Evolutionary conservation across 805 yeast genomes (phyloP).

Genomic region (Candida sanyiensis): DNA sequence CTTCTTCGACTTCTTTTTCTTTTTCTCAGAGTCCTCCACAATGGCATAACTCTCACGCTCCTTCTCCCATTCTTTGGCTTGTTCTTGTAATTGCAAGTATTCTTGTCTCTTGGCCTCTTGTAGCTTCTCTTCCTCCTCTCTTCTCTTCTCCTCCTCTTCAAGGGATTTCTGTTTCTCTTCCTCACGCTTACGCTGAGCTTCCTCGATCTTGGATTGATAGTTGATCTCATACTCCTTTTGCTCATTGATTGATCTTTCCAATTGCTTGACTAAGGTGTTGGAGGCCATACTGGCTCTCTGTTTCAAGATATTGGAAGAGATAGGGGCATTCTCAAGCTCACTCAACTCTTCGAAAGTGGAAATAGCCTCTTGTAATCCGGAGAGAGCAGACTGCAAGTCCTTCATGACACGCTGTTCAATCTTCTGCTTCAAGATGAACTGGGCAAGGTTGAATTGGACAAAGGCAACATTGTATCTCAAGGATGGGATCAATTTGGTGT

Average conservation of each 20-base stretch:
- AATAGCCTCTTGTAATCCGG: conserved; percentile 60
- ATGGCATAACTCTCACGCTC: conserved; percentile 39
- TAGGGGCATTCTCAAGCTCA: conserved; percentile 61
- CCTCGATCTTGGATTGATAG: conserved; percentile 56
- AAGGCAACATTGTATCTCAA: conserved; percentile 77
- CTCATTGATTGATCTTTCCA: conserved; percentile 64
- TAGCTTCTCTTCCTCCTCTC: conserved; percentile 44
- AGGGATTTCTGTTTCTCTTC: conserved; percentile 42
- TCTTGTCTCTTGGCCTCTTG: conserved; percentile 35
- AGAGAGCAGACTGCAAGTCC: conserved; percentile 52
- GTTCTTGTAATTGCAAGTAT: conserved; percentile 46
- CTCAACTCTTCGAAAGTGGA: conserved; percentile 52
- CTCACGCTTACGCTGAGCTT: conserved; percentile 56
- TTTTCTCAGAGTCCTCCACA: conserved; percentile 31
- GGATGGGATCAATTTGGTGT: conserved; percentile 36
- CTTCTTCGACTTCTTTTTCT: conserved; percentile 31
- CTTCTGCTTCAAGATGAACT: conserved; percentile 59
- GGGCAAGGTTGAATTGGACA: conserved; percentile 83
- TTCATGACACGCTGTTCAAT: conserved; percentile 53
- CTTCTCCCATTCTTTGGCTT: conserved; percentile 51
- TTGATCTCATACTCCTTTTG: conserved; percentile 62
- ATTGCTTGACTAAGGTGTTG: conserved; percentile 64
- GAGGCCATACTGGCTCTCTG: conserved; percentile 85
- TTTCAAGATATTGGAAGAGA: conserved; percentile 70
- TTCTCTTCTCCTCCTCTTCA: conserved; percentile 42